A percentile compares a stretch with the other conserved stretches of the same genome.
phyloP scores from a whole-genome alignment of 2,329 filamentous ascomycete genomes.

The Exophiala calicioides region DNA sequence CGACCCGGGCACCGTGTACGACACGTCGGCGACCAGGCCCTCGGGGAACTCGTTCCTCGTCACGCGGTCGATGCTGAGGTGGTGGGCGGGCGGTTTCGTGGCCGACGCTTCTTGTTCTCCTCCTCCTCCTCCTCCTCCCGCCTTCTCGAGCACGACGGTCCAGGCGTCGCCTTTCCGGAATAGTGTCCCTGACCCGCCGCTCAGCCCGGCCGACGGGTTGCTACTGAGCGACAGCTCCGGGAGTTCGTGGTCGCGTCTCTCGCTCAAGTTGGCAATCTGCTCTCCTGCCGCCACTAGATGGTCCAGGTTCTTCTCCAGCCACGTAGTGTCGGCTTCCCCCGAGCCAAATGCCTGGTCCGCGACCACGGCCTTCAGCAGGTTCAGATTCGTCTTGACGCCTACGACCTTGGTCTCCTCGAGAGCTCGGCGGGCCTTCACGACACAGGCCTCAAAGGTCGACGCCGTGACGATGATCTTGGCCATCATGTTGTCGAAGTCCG shows the following conservation, averaged over 20 bases:
- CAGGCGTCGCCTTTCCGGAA: constrained; percentile 63
- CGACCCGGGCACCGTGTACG: constrained; percentile 46
- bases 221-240: constrained; percentile 5
- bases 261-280: constrained; percentile 19
- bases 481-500: constrained; percentile 61
- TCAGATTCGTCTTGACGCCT: constrained; percentile 61
- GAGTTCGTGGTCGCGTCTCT: constrained; percentile 1
- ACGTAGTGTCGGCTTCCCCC: constrained; percentile 56
- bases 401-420: constrained; percentile 57
- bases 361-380: constrained; percentile 57
- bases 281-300: constrained; percentile 41
- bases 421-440: constrained; percentile 57
- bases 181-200: constrained; percentile 41
- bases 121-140: constrained; percentile 18
- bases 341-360: constrained; percentile 51
- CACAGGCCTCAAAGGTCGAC: constrained; percentile 52
- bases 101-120: constrained; percentile 17
- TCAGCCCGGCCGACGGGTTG: constrained; percentile 14
- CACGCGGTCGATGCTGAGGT: constrained; percentile 57
- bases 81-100: constrained; percentile 42
- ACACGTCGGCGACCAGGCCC: constrained; percentile 55
- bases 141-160: constrained; percentile 52
- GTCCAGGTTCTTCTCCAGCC: constrained; percentile 56
- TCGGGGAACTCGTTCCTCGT: constrained; percentile 62
- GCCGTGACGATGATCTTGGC: constrained; percentile 62